Evolutionary conservation across 2,329 filamentous ascomycete species (phyloP), one percentile per base, ranked within the genome.

Genomic region (Zasmidium cellare): DNA sequence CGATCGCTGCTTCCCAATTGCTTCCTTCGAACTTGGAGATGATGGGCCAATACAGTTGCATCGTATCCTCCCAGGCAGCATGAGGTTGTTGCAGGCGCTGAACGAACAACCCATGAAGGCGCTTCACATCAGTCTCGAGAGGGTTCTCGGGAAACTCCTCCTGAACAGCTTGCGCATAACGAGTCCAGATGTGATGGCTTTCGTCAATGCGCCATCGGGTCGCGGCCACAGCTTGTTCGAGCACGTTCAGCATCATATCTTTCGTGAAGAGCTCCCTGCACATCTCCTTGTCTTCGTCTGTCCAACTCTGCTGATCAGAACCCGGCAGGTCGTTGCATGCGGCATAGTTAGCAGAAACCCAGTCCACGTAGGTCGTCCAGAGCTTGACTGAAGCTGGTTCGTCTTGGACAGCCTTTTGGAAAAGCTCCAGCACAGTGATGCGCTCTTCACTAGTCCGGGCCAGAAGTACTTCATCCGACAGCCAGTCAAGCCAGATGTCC

Each of bases 321-420:
- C 67, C 69, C 90, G 83, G 80, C 54, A 76, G 74, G 57, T 80
- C 81, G 71, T 87, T 84, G 66, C 84, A 86, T 64, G 84, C 84
- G 52, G 81, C 80, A 72, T 90, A 87, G 11, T 92, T 84, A 19
- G 84, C 83, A 80, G 87, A 87, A 62, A 92, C 86, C 75, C 88
- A 93, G 67, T 92, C 86, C 73, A 87, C 90, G 70, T 92, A 93
- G 24, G 86, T 82, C 59, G 87, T 81, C 90, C 90, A 94, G 44
- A 93, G 77, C 62, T 84, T 85, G 59, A 88, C 79, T 67, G 90
- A 92, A 65, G 83, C 86, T 11, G 88, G 87, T 74, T 93, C 90
- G 53, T 89, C 87, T 57, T 78, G 76, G 20, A 88, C 83, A 57
- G 90, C 89, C 65, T 82, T 83, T 65, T 88, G 86, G 75, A 86